Evolutionary conservation across 805 yeast genomes (phyloP).

Genomic region (Yarrowia bubula): DNA sequence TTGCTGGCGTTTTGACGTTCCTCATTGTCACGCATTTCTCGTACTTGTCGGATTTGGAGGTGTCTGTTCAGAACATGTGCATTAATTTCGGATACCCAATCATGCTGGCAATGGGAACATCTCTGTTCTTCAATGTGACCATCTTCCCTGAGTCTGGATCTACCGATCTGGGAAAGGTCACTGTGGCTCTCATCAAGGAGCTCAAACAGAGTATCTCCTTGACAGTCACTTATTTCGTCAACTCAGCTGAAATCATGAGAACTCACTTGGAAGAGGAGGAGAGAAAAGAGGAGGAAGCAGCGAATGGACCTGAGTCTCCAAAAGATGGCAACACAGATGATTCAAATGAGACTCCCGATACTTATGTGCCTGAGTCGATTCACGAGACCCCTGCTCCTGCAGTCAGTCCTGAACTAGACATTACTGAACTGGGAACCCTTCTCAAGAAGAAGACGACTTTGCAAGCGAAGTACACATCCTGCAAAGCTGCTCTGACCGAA

Average conservation of each 20-base stretch:
- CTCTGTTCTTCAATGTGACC: slow-evolving; percentile 45
- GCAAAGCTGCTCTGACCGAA: slow-evolving; percentile 46
- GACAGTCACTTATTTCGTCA: slow-evolving; percentile 44
- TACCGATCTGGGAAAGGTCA: slow-evolving; percentile 47
- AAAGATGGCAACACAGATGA: not conserved
- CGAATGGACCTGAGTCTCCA: not conserved
- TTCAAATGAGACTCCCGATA: slow-evolving; percentile 9
- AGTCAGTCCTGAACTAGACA: slow-evolving; percentile 32
- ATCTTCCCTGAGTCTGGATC: slow-evolving; percentile 55
- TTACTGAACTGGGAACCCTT: slow-evolving; percentile 38
- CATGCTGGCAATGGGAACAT: slow-evolving; percentile 47
- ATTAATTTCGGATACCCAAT: slow-evolving; percentile 46
- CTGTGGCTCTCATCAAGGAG: slow-evolving; percentile 44
- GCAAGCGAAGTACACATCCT: slow-evolving; percentile 39
- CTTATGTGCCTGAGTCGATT: slow-evolving; percentile 2
- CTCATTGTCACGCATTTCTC: slow-evolving; percentile 52
- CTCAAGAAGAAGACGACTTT: slow-evolving; percentile 41
- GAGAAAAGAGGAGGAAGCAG: not conserved
- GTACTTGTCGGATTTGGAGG: slow-evolving; percentile 42
- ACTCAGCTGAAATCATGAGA: slow-evolving; percentile 14
- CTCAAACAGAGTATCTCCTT: slow-evolving; percentile 44
- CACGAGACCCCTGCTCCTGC: not conserved
- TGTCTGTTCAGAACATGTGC: slow-evolving; percentile 40
- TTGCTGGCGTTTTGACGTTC: slow-evolving; percentile 31
- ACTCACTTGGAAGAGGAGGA: not conserved